A percentile compares a stretch with the other conserved stretches of the same genome.
Evolutionary conservation across 2,329 filamentous ascomycete genomes (phyloP).

Genomic region (Penicillium sclerotigenum): DNA sequence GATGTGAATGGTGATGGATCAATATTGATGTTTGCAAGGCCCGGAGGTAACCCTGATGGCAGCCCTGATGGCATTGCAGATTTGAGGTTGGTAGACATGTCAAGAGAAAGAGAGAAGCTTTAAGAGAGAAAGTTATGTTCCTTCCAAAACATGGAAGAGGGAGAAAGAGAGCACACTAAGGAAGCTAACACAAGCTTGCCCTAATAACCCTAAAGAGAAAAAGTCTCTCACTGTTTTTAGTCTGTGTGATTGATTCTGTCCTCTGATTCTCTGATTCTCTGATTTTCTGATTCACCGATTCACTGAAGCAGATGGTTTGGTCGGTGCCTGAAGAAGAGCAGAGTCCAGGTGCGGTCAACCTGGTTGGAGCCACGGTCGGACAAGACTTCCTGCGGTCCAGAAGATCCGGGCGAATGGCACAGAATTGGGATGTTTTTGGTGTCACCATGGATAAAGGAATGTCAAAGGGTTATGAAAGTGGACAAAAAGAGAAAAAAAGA

Average conservation of each 20-base stretch:
- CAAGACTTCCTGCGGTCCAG: constrained; percentile 28
- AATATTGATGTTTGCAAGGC: neutral
- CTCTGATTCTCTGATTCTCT: neutral
- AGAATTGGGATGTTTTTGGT: neutral
- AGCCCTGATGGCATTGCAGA: constrained; percentile 2
- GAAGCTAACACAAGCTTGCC: constrained; percentile 2
- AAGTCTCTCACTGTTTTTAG: neutral
- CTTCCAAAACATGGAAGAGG: neutral
- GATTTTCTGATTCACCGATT: neutral
- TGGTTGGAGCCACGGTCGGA: constrained; percentile 26
- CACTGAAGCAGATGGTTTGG: neutral
- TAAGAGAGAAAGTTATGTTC: neutral
- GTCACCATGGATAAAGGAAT: constrained; percentile 1
- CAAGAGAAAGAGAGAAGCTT: neutral
- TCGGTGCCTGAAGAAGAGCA: constrained; percentile 24
- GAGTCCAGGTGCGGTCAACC: constrained; percentile 13
- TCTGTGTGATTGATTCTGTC: too few relatives aligned
- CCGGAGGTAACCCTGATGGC: neutral
- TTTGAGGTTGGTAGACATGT: constrained; percentile 7
- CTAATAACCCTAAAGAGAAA: neutral
- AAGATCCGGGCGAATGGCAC: constrained; percentile 25
- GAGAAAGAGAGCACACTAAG: neutral
- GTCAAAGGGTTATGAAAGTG: neutral
- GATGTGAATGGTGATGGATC: constrained; percentile 8
- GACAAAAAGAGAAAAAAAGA: neutral